phyloP scores from a whole-genome alignment of 805 yeast genomes.

The Metschnikowia reukaufii region DNA sequence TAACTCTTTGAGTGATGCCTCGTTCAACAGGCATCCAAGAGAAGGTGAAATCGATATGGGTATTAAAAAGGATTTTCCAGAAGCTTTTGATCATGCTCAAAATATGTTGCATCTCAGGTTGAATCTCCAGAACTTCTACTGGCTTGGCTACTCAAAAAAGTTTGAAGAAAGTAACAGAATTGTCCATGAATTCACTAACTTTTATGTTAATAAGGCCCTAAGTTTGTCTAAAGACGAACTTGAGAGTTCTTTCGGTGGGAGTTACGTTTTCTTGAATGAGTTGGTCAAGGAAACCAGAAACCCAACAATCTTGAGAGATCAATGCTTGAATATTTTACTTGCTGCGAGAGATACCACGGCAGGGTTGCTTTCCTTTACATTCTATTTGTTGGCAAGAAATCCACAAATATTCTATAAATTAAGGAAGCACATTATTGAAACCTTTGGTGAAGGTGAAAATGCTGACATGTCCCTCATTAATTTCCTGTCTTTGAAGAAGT shows the following conservation, averaged over 20 bases:
- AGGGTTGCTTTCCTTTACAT: constrained; percentile 29
- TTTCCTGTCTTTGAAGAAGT: constrained; percentile 48
- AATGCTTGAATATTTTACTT: constrained; percentile 17
- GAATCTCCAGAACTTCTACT: constrained; percentile 9
- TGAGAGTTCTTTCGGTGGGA: not conserved
- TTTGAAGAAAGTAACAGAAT: constrained; percentile 7
- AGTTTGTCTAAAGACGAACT: constrained; percentile 6
- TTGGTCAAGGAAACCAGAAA: constrained; percentile 12
- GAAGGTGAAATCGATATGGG: not conserved
- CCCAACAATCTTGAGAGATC: constrained; percentile 15
- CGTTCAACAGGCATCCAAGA: not conserved
- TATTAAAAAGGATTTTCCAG: constrained; percentile 6
- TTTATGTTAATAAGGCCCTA: constrained; percentile 11
- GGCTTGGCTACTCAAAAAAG: constrained; percentile 11
- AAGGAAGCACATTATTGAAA: constrained; percentile 25
- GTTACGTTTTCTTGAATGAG: constrained; percentile 16
- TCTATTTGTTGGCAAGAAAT: constrained; percentile 34
- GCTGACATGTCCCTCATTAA: constrained; percentile 35
- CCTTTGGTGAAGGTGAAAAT: constrained; percentile 21
- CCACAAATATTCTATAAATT: constrained; percentile 31
- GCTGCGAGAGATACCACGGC: constrained; percentile 42
- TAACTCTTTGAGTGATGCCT: not conserved
- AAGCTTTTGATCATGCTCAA: constrained; percentile 6
- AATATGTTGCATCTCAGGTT: constrained; percentile 9
- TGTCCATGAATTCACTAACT: constrained; percentile 15